Conservation (phyloP, 768 basidiomycete genomes). For the Macrolepiota dolichaula region DNA sequence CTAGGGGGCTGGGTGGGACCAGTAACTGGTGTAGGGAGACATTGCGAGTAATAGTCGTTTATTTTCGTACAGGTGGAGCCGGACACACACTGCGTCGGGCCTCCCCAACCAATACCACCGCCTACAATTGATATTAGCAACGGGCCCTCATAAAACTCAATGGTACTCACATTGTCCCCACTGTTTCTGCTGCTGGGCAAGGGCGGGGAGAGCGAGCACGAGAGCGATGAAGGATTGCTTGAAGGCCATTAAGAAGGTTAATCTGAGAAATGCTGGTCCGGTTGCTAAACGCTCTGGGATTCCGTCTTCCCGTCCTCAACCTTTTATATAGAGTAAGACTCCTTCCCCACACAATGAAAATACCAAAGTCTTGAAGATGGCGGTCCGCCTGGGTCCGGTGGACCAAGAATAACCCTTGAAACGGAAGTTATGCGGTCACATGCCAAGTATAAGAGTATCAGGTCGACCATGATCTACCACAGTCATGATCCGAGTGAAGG, state of each 20-base stretch:
- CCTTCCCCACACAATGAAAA: background rate
- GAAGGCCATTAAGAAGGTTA: conserved; percentile 18
- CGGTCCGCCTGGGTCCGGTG: background rate
- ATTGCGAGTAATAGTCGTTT: conserved; percentile 35
- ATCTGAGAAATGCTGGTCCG: background rate
- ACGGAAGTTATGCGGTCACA: conserved; percentile 3
- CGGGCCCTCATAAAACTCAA: background rate
- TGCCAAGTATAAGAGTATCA: background rate
- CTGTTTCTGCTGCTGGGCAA: conserved; percentile 24
- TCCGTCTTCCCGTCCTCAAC: background rate
- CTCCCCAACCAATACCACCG: conserved; percentile 34
- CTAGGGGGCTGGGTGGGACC: too few species aligned
- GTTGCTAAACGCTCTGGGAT: background rate
- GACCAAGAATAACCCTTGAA: background rate
- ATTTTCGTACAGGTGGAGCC: conserved; percentile 26
- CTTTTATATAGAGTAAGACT: background rate
- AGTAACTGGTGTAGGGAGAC: conserved; percentile 23
- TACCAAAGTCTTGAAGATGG: background rate
- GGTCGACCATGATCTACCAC: background rate
- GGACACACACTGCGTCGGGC: conserved; percentile 30
- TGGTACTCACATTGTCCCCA: conserved; percentile 26
- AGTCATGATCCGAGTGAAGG: background rate
- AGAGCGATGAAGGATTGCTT: conserved; percentile 22
- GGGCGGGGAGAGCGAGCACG: conserved; percentile 21
- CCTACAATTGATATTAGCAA: conserved; percentile 19